Evolutionary conservation across 2,329 filamentous ascomycete species (phyloP).

Genomic region (Bipolaris cookei): DNA sequence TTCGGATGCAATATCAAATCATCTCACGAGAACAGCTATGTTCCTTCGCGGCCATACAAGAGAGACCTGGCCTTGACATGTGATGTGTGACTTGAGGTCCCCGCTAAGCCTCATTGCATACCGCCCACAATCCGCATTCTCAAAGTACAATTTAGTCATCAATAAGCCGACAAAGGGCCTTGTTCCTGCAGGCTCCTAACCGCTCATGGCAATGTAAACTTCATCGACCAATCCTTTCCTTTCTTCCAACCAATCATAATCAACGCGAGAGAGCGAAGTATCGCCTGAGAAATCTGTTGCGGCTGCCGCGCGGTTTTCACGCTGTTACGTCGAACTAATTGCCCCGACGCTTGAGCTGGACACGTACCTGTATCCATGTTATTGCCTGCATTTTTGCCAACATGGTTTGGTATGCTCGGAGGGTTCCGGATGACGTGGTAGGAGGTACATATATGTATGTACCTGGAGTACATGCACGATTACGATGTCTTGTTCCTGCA

Average conservation of each 20-base stretch:
- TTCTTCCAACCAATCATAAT: conserved; percentile 5
- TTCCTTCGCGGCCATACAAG: not conserved
- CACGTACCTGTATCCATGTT: not conserved
- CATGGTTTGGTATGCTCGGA: conserved; percentile 10
- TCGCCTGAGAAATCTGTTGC: conserved; percentile 3
- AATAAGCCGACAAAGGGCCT: conserved; percentile 10
- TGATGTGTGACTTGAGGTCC: not conserved
- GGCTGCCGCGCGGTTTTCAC: conserved; percentile 4
- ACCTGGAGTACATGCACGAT: not conserved
- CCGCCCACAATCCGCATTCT: not conserved
- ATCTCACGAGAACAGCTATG: not conserved
- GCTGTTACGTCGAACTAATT: conserved; percentile 4
- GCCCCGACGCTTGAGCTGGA: conserved; percentile 12
- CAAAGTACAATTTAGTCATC: conserved; percentile 2
- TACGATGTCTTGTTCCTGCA: not conserved
- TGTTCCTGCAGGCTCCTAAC: conserved; percentile 19
- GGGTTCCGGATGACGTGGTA: conserved; percentile 2
- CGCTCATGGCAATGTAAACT: conserved; percentile 18
- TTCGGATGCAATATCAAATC: not conserved
- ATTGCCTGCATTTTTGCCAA: conserved; percentile 5
- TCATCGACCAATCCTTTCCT: conserved; percentile 15
- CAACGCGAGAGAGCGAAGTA: not conserved
- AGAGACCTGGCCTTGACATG: not conserved
- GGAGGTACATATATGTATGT: conserved; percentile 13
- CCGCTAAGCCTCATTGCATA: conserved; percentile 1